A percentile compares a stretch with the other conserved stretches of the same genome.
These are phyloP conservation scores for Metschnikowia continentalis DNA, from an alignment of 805 yeast species.

Conservation along the genomic window DNA sequence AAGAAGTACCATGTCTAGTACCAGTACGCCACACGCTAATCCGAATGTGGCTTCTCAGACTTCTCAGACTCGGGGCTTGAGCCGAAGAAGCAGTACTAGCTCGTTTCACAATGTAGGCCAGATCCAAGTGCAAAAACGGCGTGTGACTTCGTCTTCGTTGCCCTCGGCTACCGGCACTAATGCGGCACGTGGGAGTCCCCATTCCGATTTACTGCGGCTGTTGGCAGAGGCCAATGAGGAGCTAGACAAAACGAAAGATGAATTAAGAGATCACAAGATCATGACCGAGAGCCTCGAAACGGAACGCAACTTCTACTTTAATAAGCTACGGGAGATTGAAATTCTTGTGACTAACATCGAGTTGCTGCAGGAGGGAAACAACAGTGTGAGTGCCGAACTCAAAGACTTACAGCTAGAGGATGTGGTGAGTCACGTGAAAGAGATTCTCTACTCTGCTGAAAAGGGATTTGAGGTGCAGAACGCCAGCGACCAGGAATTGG, in stretches of 20 bases:
- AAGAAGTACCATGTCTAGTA: conserved; percentile 7
- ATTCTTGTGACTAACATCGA: conserved; percentile 58
- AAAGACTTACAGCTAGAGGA: conserved; percentile 24
- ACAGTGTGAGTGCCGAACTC: conserved; percentile 38
- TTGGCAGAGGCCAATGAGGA: conserved; percentile 41
- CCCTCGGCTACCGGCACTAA: not conserved
- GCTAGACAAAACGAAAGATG: conserved; percentile 41
- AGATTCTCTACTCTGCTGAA: conserved; percentile 72
- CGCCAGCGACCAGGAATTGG: not conserved
- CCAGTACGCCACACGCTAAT: conserved; percentile 4
- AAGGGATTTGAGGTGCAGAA: conserved; percentile 66
- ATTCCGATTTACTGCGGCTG: conserved; percentile 30
- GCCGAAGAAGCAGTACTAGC: conserved; percentile 6
- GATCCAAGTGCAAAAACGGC: conserved; percentile 19
- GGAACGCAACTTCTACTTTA: conserved; percentile 87
- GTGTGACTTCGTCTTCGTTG: conserved; percentile 12
- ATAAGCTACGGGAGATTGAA: conserved; percentile 85
- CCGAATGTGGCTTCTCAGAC: not conserved
- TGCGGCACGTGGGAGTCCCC: conserved; percentile 1
- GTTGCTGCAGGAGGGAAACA: conserved; percentile 16
- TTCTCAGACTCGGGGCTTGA: not conserved
- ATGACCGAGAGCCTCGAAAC: conserved; percentile 66
- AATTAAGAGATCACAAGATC: conserved; percentile 52
- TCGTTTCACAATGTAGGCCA: conserved; percentile 1
- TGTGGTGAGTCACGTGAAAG: conserved; percentile 55